Evolutionary conservation across 805 yeast species (phyloP).

Genomic region (Cephaloascus albidus): DNA sequence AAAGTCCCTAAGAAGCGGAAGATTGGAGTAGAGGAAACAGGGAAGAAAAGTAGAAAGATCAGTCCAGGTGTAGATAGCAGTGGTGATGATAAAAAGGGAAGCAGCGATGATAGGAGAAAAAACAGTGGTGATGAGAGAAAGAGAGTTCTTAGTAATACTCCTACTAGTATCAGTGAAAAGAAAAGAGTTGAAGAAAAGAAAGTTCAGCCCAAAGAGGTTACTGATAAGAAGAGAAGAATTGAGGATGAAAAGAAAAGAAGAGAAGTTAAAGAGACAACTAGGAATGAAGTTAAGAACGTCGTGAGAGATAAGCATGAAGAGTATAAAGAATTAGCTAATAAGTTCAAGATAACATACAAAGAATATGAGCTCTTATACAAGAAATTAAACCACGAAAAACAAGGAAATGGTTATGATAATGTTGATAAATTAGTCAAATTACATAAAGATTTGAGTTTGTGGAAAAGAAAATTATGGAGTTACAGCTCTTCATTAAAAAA

Average conservation of each 20-base stretch:
- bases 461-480: conserved; percentile 13
- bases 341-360: conserved; percentile 20
- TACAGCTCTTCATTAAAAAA: conserved; percentile 1
- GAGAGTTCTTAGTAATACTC: no score
- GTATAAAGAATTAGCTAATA: conserved; percentile 15
- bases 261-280: no score
- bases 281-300: conserved; percentile 7
- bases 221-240: no score
- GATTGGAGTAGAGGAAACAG: no score
- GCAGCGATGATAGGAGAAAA: neutral
- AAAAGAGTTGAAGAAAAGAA: no score
- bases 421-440: conserved; percentile 10
- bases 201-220: neutral
- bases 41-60: neutral
- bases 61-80: neutral
- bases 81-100: neutral
- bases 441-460: conserved; percentile 10
- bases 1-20: no score
- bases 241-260: no score
- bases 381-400: conserved; percentile 2
- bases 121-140: no score
- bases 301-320: conserved; percentile 12
- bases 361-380: conserved; percentile 21
- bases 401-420: neutral
- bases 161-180: neutral